Base-by-base conservation (phyloP, 805 yeast species). In the Ogataea minuta region DNA sequence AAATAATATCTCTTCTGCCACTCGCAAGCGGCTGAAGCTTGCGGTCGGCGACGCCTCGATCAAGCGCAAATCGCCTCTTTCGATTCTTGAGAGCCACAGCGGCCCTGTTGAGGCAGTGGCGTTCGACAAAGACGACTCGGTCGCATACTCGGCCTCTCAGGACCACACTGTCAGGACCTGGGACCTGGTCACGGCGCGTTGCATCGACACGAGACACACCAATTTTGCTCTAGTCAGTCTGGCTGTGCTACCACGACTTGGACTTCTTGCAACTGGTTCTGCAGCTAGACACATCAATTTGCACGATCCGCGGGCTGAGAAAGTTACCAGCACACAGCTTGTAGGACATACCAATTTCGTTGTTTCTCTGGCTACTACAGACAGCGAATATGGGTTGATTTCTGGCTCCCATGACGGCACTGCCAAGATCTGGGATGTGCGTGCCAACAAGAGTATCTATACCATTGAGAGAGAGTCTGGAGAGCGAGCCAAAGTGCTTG, bases 341-440 rank as follows among this genome's bases (percentile, higher is more conserved):
- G 70, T 78, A 34, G 99, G 99, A 5, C 99, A 93, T 62, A 77
- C 83, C 30, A 91, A 90, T 64, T 90, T 93, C 59, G 98, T 93
- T 26, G 91, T 83, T 9, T 74, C 82, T 2, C 68, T 93, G 49
- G 77, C 82, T 20, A 76, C 84, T 4, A 95, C 97, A 6, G 76
- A 75, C 39, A 85, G 81, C 57, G 86, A 81, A 34, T 81, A 85
- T 64, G 79, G 87, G 81, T 74, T 93, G 53, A 78, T 86, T 14
- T 86, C 96, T 4, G 95, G 84, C 9, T 87, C 96, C n/a, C 96
- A 90, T 60, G 99, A 93, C 63, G 96, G 98, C 17, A 86, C 95
- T 1, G 91, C 84, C 30, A 81, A 89, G 56, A 84, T 93, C 14
- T 93, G 99, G 99, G 99, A 91, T 62, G 76, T 91, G 8, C 79